Evolutionary conservation across 1,284 basidiomycete genomes (phyloP).

Genomic region (Ceratobasidium sp.): DNA sequence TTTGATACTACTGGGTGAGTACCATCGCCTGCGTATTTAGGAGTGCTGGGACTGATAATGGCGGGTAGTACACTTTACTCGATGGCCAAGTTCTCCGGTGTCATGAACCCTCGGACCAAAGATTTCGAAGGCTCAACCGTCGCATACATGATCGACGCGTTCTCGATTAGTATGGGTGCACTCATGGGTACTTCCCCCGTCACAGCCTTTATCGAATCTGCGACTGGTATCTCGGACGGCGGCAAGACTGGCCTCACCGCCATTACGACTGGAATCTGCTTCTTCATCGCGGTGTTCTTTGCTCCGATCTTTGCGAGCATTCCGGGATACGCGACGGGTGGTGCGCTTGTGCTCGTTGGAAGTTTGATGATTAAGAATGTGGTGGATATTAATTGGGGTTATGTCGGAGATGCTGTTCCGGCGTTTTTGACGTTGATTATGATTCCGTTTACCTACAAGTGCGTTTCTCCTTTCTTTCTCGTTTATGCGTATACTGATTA

Average conservation of each 20-base stretch:
- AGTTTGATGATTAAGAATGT: slow-evolving; percentile 91
- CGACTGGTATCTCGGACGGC: slow-evolving; percentile 72
- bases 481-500: slow-evolving; percentile 33
- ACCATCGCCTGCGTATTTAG: background rate
- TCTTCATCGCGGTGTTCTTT: slow-evolving; percentile 91
- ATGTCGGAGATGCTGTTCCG: slow-evolving; percentile 86
- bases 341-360: slow-evolving; percentile 87
- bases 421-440: slow-evolving; percentile 83
- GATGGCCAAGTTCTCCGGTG: slow-evolving; percentile 92
- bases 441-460: slow-evolving; percentile 85
- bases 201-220: slow-evolving; percentile 88
- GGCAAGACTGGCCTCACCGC: slow-evolving; percentile 90
- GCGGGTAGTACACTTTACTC: slow-evolving; percentile 69
- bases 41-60: background rate
- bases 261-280: slow-evolving; percentile 78
- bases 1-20: slow-evolving; percentile 67
- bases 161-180: slow-evolving; percentile 84
- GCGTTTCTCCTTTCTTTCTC: slow-evolving; percentile 52
- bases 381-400: slow-evolving; percentile 90
- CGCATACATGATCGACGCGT: slow-evolving; percentile 79
- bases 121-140: slow-evolving; percentile 90
- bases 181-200: slow-evolving; percentile 89
- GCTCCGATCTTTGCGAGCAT: slow-evolving; percentile 91
- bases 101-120: slow-evolving; percentile 85
- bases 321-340: slow-evolving; percentile 89